These are phyloP conservation scores for Mariannaea sp. DNA, from an alignment of 2,329 filamentous ascomycete species.

Conservation along the genomic window DNA sequence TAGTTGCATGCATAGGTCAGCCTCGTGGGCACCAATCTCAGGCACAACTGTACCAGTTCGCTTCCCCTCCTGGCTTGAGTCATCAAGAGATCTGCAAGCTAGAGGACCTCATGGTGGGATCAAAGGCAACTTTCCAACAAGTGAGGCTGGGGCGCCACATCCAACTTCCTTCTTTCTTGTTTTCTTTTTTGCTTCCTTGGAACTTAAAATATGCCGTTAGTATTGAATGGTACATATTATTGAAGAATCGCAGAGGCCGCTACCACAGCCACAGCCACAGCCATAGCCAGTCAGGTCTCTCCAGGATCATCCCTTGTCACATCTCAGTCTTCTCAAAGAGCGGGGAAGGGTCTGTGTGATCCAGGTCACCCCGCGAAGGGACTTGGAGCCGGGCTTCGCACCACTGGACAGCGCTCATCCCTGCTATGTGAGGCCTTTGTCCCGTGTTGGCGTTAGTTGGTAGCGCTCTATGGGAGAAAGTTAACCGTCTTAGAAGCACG, in stretches of 20 bases:
- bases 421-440: constrained; percentile 2
- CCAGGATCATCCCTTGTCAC: constrained; percentile 8
- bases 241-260: too few species aligned
- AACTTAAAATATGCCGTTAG: too few species aligned
- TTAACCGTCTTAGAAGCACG: too few species aligned
- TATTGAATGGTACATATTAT: too few species aligned
- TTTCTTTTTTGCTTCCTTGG: background rate
- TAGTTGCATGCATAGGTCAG: background rate
- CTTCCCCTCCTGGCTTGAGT: constrained; percentile 25
- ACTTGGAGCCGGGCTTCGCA: constrained; percentile 27
- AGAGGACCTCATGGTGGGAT: constrained; percentile 10
- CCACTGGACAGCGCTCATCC: constrained; percentile 19
- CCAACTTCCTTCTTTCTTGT: background rate
- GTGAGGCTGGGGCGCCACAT: background rate
- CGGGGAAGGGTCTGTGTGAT: constrained; percentile 30
- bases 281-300: constrained; percentile 20
- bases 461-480: constrained; percentile 4
- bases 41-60: constrained; percentile 16
- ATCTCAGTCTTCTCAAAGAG: constrained; percentile 23
- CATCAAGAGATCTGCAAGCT: constrained; percentile 14
- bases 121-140: background rate
- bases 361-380: constrained; percentile 32
- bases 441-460: constrained; percentile 16
- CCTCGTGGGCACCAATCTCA: constrained; percentile 7
- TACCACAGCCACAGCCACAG: too few species aligned